phyloP scores from a whole-genome alignment of 192 early-diverging fungal species.

The Lobulomyces angularis region DNA sequence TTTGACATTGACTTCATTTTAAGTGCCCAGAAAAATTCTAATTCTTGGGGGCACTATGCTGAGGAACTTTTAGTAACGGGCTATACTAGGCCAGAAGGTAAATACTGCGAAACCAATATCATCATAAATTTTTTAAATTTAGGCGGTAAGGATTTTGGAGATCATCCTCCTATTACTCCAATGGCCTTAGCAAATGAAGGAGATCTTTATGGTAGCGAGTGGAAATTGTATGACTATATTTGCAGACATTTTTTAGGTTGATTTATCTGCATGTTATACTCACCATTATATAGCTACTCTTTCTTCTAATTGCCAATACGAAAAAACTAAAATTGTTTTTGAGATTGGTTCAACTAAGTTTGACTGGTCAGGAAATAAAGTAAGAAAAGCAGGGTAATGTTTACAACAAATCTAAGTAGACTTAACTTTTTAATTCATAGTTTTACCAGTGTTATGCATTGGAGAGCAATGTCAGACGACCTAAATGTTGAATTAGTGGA shows the following conservation, averaged over 20 bases:
- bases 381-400: constrained; percentile 1
- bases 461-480: constrained; percentile 20
- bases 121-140: constrained; percentile 21
- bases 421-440: constrained; percentile 16
- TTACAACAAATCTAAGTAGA: background rate
- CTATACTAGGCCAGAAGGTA: constrained; percentile 14
- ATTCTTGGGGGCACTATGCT: constrained; percentile 14
- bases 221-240: constrained; percentile 38
- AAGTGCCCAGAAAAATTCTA: constrained; percentile 18
- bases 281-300: constrained; percentile 25
- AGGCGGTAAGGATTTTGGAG: constrained; percentile 33
- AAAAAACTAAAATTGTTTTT: constrained; percentile 16
- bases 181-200: constrained; percentile 24
- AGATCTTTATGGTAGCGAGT: constrained; percentile 24
- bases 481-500: constrained; percentile 18
- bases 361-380: constrained; percentile 21
- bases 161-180: constrained; percentile 44
- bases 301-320: constrained; percentile 28
- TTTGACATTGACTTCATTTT: constrained; percentile 30
- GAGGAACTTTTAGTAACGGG: constrained; percentile 13
- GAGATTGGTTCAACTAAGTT: constrained; percentile 25
- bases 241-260: too few relatives aligned
- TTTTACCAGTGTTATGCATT: constrained; percentile 29
- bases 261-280: background rate
- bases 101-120: constrained; percentile 16